These are phyloP conservation scores for Cladorrhinum sp. DNA, from an alignment of 2,329 filamentous ascomycete species.

Conservation along the genomic window DNA sequence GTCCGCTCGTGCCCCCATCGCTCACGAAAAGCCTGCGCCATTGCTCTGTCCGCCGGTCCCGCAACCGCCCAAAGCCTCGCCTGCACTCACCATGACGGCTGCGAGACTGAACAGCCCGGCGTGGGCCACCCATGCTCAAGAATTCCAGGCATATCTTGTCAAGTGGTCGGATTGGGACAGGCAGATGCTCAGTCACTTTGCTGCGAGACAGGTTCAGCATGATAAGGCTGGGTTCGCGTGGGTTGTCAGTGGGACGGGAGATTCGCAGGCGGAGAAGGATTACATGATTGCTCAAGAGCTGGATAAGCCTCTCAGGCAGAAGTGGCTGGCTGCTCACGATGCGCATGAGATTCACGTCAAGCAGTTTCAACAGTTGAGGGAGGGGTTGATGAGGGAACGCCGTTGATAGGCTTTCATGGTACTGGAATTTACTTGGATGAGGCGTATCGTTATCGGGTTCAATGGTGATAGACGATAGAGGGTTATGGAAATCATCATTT, in stretches of 20 bases:
- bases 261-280: conserved; percentile 46
- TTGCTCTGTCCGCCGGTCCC: conserved; percentile 50
- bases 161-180: conserved; percentile 51
- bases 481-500: not conserved
- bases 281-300: conserved; percentile 62
- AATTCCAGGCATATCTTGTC: conserved; percentile 53
- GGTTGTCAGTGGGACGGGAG: conserved; percentile 38
- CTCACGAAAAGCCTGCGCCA: conserved; percentile 34
- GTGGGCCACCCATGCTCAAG: conserved; percentile 51
- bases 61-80: conserved; percentile 46
- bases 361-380: conserved; percentile 52
- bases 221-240: conserved; percentile 44
- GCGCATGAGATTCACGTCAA: conserved; percentile 58
- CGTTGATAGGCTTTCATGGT: not conserved
- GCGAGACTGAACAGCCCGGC: conserved; percentile 41
- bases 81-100: conserved; percentile 41
- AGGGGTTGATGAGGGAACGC: conserved; percentile 39
- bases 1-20: conserved; percentile 39
- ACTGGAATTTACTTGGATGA: not conserved
- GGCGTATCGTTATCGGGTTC: not conserved
- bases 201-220: conserved; percentile 46
- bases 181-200: conserved; percentile 55
- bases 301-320: conserved; percentile 59
- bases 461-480: not conserved
- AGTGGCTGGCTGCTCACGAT: conserved; percentile 59